These are phyloP conservation scores for Fraxinus greggii DNA, from an alignment of 305 asterid genomes.

Conservation along the genomic window DNA sequence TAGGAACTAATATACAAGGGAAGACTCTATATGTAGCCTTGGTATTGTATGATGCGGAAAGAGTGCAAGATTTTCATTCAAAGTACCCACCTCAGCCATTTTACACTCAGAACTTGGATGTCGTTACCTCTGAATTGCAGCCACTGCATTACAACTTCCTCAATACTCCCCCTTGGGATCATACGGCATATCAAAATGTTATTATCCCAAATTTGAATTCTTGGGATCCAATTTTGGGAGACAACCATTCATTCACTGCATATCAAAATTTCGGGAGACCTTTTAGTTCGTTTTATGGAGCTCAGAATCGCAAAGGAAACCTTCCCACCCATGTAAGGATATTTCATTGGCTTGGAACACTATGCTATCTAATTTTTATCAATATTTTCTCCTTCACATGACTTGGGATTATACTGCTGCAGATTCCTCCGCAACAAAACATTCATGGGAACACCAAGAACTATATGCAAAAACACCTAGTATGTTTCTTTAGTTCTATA, in stretches of 20 bases:
- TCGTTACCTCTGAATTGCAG: constrained; percentile 11
- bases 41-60: constrained; percentile 23
- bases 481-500: not conserved
- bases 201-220: constrained; percentile 10
- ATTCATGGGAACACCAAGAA: not conserved
- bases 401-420: not conserved
- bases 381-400: not conserved
- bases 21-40: constrained; percentile 29
- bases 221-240: constrained; percentile 9
- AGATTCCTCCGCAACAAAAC: not conserved
- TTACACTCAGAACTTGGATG: constrained; percentile 19
- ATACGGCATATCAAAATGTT: not conserved
- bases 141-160: constrained; percentile 15
- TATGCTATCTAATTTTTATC: not conserved
- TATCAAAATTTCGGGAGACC: constrained; percentile 8
- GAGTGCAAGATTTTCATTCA: constrained; percentile 5
- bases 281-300: constrained; percentile 9
- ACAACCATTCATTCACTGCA: not conserved
- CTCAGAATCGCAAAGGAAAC: constrained; percentile 11
- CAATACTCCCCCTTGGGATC: constrained; percentile 13
- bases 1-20: constrained; percentile 33
- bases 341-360: not conserved
- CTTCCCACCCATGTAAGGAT: constrained; percentile 28
- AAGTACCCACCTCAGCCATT: constrained; percentile 25
- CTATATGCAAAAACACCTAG: not conserved